Percentiles rank a stretch among this genome's conserved stretches.
Evolutionary conservation across 2,329 filamentous ascomycete genomes (phyloP).

Genomic region (Cucurbitaria berberidis): DNA sequence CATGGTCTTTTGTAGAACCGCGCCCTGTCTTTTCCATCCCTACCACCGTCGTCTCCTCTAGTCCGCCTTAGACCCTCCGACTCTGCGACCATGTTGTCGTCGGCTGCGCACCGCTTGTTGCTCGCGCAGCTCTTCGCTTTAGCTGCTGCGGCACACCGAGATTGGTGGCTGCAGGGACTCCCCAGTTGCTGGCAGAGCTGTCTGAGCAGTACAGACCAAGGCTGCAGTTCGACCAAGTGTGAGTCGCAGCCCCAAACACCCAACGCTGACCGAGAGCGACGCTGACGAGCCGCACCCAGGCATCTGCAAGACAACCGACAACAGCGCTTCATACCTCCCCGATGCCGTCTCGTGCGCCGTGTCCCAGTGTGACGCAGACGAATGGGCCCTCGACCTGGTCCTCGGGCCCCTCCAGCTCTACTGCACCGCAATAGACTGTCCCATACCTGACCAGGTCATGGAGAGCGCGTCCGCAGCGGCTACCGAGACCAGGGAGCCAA

Average conservation of each 20-base stretch:
- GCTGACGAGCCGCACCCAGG: conserved; percentile 20
- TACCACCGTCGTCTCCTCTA: neutral
- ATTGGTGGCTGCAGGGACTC: conserved; percentile 27
- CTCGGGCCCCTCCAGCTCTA: conserved; percentile 28
- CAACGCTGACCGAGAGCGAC: no score
- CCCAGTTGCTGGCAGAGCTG: conserved; percentile 29
- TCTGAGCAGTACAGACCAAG: conserved; percentile 18
- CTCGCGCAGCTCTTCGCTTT: conserved; percentile 5
- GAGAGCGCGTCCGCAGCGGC: conserved; percentile 27
- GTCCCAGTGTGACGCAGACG: conserved; percentile 20
- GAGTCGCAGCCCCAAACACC: neutral
- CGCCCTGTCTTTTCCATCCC: neutral
- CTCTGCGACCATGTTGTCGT: conserved; percentile 5
- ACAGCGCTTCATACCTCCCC: conserved; percentile 23
- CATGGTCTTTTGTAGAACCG: no score
- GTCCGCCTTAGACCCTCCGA: conserved; percentile 1
- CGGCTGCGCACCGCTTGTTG: conserved; percentile 3
- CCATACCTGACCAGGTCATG: conserved; percentile 27
- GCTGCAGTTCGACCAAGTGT: conserved; percentile 30
- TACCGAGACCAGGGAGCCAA: conserved; percentile 6
- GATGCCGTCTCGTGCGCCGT: conserved; percentile 27
- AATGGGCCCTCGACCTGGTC: conserved; percentile 17
- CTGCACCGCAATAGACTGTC: conserved; percentile 21
- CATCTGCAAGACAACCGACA: conserved; percentile 32
- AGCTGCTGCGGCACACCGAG: conserved; percentile 10